A percentile compares a stretch with the other conserved stretches of the same genome.
Conservation (phyloP, 148 eudicot species). For the Bassia scoparia region DNA sequence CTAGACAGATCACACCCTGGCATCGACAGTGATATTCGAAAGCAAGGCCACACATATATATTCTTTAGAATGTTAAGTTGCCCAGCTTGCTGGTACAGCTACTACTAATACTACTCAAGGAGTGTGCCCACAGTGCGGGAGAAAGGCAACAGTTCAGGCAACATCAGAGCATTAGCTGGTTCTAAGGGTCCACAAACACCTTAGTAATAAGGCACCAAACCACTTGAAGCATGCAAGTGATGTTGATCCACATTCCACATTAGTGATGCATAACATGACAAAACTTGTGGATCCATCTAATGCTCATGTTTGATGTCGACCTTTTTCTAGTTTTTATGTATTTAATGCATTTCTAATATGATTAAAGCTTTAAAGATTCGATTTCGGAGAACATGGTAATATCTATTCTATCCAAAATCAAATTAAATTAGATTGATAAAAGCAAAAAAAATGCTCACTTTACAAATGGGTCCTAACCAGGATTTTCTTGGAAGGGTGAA, state of each 20-base stretch:
- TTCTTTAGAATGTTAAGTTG: neutral
- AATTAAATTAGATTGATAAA: neutral
- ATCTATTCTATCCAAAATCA: neutral
- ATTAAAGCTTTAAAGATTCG: no score
- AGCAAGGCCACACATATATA: constrained; percentile 16
- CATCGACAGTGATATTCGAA: constrained; percentile 26
- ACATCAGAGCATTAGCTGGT: constrained; percentile 23
- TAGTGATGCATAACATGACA: constrained; percentile 11
- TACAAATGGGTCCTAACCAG: constrained; percentile 16
- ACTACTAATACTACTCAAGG: constrained; percentile 1
- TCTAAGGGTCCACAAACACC: constrained; percentile 24
- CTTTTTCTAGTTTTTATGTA: neutral
- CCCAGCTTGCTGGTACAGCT: constrained; percentile 17
- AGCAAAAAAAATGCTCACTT: constrained; percentile 8
- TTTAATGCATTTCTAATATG: constrained; percentile 4
- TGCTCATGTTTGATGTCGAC: constrained; percentile 16
- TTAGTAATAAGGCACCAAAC: neutral
- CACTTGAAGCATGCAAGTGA: constrained; percentile 14
- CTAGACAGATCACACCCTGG: constrained; percentile 29
- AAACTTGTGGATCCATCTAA: neutral
- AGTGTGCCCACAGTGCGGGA: constrained; percentile 28
- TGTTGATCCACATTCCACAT: constrained; percentile 24
- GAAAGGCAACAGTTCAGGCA: constrained; percentile 1
- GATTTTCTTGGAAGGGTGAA: neutral
- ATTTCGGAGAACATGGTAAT: neutral